Evolutionary conservation across 208 protist species (phyloP).

Genomic region (Tritrichomonas foetus): DNA sequence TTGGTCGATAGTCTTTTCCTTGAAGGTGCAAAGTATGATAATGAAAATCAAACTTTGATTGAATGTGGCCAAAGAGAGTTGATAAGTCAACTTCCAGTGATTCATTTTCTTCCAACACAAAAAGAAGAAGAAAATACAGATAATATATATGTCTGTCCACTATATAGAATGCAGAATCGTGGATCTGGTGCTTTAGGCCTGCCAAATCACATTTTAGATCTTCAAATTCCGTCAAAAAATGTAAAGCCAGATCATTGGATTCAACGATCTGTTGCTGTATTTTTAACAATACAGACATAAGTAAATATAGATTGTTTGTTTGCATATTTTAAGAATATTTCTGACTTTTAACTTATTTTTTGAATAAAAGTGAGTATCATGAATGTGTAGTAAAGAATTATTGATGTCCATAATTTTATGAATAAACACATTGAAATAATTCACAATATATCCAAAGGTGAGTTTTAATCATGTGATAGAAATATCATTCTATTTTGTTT

Average conservation of each 20-base stretch:
- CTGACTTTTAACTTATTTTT: no score
- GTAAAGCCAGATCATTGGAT: slow-evolving; percentile 1
- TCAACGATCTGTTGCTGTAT: neutral
- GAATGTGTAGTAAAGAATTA: no score
- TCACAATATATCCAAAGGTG: no score
- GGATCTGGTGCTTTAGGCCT: neutral
- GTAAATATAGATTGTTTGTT: neutral
- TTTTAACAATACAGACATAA: neutral
- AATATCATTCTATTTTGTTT: no score
- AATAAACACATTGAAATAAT: no score
- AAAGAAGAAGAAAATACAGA: neutral
- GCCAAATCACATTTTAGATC: neutral
- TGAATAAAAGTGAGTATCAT: no score
- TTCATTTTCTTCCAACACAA: slow-evolving; percentile 84
- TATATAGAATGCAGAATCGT: slow-evolving; percentile 25
- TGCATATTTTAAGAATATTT: no score
- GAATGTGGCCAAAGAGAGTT: slow-evolving; percentile 91
- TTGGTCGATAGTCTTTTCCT: slow-evolving; percentile 89
- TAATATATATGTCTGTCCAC: neutral
- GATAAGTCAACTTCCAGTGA: slow-evolving; percentile 83
- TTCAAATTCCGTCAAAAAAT: neutral
- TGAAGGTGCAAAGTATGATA: slow-evolving; percentile 84
- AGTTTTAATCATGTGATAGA: no score
- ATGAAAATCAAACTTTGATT: slow-evolving; percentile 70
- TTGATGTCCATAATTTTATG: no score